Percentiles rank a stretch among this genome's conserved stretches.
Evolutionary conservation across 768 basidiomycete species (phyloP).

Genomic region (Kwoniella newhampshirensis): DNA sequence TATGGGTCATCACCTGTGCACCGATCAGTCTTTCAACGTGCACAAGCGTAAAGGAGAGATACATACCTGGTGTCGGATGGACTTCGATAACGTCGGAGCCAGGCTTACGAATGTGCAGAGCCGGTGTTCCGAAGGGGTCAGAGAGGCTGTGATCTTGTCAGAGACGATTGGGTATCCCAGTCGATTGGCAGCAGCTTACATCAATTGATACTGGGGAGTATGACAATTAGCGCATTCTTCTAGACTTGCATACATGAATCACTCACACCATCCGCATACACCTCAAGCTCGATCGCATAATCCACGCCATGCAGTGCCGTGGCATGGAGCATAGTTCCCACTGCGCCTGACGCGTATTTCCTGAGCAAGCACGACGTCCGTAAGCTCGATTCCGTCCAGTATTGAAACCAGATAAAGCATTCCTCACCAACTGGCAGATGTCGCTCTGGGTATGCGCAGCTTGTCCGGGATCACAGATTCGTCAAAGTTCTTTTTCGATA

Average conservation of each 20-base stretch:
- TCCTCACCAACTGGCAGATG: constrained; percentile 76
- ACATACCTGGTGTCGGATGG: constrained; percentile 28
- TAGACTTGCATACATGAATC: neutral
- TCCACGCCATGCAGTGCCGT: constrained; percentile 84
- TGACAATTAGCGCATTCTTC: constrained; percentile 1
- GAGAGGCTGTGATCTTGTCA: constrained; percentile 39
- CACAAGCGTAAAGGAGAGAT: neutral
- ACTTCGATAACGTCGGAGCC: constrained; percentile 50
- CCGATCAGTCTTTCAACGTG: neutral
- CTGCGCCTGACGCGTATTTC: constrained; percentile 92
- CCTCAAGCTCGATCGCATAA: constrained; percentile 90
- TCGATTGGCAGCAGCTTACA: constrained; percentile 11
- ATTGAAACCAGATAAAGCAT: neutral
- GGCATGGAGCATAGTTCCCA: constrained; percentile 84
- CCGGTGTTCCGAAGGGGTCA: constrained; percentile 88
- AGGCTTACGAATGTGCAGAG: constrained; percentile 69
- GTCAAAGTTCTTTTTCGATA: constrained; percentile 76
- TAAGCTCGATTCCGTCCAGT: too few species aligned
- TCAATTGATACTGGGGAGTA: constrained; percentile 59
- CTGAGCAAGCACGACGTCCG: constrained; percentile 20
- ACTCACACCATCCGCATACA: constrained; percentile 76
- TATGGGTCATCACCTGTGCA: constrained; percentile 44
- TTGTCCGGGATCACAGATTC: constrained; percentile 78
- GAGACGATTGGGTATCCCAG: neutral
- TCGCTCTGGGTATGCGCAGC: constrained; percentile 89